A percentile compares a stretch with the other conserved stretches of the same genome.
Evolutionary conservation across 208 protist genomes (phyloP).

Genomic region (Leishmania martiniquensis): DNA sequence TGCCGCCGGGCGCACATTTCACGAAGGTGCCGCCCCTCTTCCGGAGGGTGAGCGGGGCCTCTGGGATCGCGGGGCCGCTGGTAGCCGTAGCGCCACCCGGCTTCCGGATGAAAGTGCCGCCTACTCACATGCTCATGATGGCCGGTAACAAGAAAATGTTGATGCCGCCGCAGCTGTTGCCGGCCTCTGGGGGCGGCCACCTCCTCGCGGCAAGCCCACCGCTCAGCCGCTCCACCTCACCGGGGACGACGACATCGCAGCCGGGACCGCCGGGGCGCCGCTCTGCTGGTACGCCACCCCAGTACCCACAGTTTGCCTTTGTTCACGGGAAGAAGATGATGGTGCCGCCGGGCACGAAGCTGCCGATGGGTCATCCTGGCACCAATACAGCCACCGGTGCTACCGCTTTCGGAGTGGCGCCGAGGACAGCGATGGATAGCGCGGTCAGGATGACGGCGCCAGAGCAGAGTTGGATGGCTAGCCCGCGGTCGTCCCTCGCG

Average conservation of each 20-base stretch:
- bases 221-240: constrained; percentile 6
- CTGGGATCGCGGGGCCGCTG: neutral
- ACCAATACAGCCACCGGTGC: neutral
- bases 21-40: neutral
- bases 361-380: neutral
- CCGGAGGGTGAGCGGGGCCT: neutral
- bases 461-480: too few species aligned
- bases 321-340: constrained; percentile 38
- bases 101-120: constrained; percentile 18
- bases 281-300: neutral
- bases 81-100: constrained; percentile 8
- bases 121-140: constrained; percentile 4
- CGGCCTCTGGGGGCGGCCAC: neutral
- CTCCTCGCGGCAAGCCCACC: neutral
- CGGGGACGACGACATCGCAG: neutral
- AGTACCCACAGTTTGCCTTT: constrained; percentile 5
- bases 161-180: constrained; percentile 4
- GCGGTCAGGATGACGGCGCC: constrained; percentile 14
- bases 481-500: neutral
- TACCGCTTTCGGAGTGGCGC: neutral
- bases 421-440: neutral
- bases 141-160: constrained; percentile 10
- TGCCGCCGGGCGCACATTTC: constrained; percentile 12
- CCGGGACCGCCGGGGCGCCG: neutral
- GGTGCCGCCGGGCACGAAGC: constrained; percentile 31